Percentiles rank a stretch among this genome's conserved stretches.
Evolutionary conservation across 139 green algal genomes (phyloP).

Genomic region (Chlorella sp.): DNA sequence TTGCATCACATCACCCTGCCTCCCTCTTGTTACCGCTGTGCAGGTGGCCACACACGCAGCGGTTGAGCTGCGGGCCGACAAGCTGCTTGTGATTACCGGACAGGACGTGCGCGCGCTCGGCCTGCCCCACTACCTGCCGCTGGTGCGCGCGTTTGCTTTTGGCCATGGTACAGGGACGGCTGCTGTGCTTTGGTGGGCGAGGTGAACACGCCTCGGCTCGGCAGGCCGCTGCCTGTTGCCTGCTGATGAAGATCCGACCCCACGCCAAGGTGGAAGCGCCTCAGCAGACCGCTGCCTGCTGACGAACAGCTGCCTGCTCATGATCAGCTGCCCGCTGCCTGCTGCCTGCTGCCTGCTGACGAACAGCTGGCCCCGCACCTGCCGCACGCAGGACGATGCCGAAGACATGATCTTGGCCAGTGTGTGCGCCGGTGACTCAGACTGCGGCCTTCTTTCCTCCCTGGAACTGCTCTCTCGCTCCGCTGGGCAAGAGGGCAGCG

Average conservation of each 20-base stretch:
- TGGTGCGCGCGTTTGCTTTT: conserved; percentile 39
- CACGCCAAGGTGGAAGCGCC: too few relatives aligned
- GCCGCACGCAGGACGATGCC: conserved; percentile 48
- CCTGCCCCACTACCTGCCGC: conserved; percentile 80
- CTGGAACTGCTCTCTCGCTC: conserved; percentile 17
- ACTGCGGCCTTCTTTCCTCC: neutral
- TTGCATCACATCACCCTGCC: neutral
- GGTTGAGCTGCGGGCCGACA: conserved; percentile 89
- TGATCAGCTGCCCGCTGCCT: too few relatives aligned
- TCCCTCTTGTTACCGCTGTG: neutral
- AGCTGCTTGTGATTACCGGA: conserved; percentile 90
- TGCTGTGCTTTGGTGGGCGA: too few relatives aligned
- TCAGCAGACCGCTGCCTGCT: too few relatives aligned
- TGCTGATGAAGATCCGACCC: too few relatives aligned
- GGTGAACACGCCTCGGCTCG: too few relatives aligned
- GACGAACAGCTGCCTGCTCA: too few relatives aligned
- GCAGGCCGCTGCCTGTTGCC: too few relatives aligned
- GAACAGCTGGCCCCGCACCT: too few relatives aligned
- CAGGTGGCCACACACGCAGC: conserved; percentile 61
- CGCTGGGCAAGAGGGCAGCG: too few relatives aligned
- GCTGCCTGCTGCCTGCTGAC: too few relatives aligned
- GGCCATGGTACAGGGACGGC: too few relatives aligned
- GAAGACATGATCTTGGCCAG: conserved; percentile 39
- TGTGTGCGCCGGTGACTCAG: conserved; percentile 15
- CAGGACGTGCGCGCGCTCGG: conserved; percentile 62